Base-by-base conservation (phyloP, 305 asterid species). In the Fraxinus sp. region DNA sequence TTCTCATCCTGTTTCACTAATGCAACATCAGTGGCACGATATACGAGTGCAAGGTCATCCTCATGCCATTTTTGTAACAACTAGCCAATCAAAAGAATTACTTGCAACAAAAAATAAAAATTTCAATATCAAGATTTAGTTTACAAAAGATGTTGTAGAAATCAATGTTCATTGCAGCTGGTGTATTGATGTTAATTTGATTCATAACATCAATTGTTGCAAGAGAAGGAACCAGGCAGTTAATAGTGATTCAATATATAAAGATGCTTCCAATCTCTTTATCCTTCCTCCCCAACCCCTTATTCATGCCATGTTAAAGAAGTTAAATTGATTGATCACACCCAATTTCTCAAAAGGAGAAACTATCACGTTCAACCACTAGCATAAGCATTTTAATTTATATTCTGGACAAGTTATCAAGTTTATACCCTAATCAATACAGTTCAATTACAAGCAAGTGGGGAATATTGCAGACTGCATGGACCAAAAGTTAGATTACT, bases 1-100 rank as follows among this genome's bases (percentile, higher is more conserved):
- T 97, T 97, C 4, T 94, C 97, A 52, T 97, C 99, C 99, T 95
- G 97, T 90, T 90, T 83, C 83, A 84, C 78, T 83, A 84, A 78
- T 14, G 72, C 30, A 73, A 77, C 57, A 49, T 80, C 41, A 37
- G 32, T 32, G 16, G 39, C 37, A 30, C n/a, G 5, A 49, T 16
- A 77, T 57, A 77, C n/a, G 33, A 52, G 64, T 7, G 72, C 32
- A 46, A 49, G 35, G 41, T 13, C 41, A 77, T 64, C 41, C 20
- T 57, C 28, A 24, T 64, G 35, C 73, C 35, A 64, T 22, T 64
- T 64, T 64, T 24, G 32, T 10, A 64, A 24, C 4, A 64, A 14
- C 46, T 62, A 62, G n/a, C 73, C 26, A 75, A 68, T 18, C n/a
- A 11, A 30, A 14, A 13, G 26, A 35, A 74, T n/a, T 33, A 14